A percentile compares a stretch with the other conserved stretches of the same genome.
phyloP scores from a whole-genome alignment of 164 flowering plant genomes.

The Echeveria elegans region DNA sequence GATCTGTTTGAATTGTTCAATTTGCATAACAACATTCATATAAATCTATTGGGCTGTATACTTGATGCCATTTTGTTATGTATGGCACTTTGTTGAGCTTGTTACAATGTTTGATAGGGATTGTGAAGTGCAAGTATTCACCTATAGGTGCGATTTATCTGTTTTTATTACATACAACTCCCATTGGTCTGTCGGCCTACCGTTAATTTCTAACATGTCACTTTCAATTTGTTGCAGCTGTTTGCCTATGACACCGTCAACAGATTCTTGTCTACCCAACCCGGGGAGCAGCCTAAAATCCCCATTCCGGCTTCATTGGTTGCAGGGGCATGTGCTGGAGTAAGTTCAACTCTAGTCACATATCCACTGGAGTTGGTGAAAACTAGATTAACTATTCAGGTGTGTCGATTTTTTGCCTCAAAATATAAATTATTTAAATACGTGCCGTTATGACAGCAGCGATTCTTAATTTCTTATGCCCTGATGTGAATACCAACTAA shows the following conservation, averaged over 20 bases:
- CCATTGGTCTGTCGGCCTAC: too few relatives aligned
- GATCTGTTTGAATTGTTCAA: background rate
- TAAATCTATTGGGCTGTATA: too few relatives aligned
- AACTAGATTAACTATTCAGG: conserved; percentile 61
- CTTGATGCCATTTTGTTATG: background rate
- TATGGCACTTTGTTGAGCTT: background rate
- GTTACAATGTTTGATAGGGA: background rate
- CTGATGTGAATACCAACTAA: too few relatives aligned
- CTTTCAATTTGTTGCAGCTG: conserved; percentile 34
- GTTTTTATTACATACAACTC: too few relatives aligned
- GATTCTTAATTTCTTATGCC: background rate
- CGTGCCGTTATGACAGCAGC: too few relatives aligned
- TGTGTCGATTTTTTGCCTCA: background rate
- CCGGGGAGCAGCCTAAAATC: conserved; percentile 56
- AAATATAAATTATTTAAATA: too few relatives aligned
- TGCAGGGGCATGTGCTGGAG: conserved; percentile 96
- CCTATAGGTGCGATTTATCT: background rate
- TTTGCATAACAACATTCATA: background rate
- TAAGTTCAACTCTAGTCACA: conserved; percentile 74
- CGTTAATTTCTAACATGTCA: background rate
- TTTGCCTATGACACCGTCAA: conserved; percentile 87
- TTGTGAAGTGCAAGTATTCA: background rate
- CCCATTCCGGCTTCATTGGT: conserved; percentile 73
- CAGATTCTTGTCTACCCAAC: conserved; percentile 52
- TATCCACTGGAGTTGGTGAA: conserved; percentile 92